Base-by-base conservation (phyloP, 805 yeast genomes). In the Ascoidea rubescens region DNA sequence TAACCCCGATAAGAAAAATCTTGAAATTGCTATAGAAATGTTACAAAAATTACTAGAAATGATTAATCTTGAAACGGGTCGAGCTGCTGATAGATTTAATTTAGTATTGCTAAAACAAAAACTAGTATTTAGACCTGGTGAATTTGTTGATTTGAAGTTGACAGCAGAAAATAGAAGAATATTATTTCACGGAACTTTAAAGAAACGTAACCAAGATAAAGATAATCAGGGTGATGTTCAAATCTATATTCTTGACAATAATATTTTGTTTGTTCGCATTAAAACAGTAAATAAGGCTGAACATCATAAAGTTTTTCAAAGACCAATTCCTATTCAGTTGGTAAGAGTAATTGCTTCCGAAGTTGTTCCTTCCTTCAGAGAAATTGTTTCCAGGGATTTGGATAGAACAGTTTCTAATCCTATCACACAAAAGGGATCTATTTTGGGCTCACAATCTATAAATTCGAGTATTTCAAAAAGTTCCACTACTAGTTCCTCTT, bases 271-370 rank as follows among this genome's bases (percentile, higher is more conserved):
- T 64, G 90, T 88, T 21, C 83, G 91, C 61, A 84, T 84, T 51
- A 95, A 91, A 65, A 73, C 84, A 14, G 88, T 86, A 51, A 90
- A 87, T 64, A 89, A 89, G 67, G 78, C 96, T 61, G 97, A 91
- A 61, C 95, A 87, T 56, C 84, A 85, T 60, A 84, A 89, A 60
- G 98, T 91, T 12, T 87, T 84, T 65, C 93, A 91, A 61, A 77
- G 90, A 60, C 96, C 96, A 4, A 82, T 87, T 37, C 93, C 90
- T 44, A 69, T 88, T 46, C 93, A 90, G 12, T 70, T 88, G 51
- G 67, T 88, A 55, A 85, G 79, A 63, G 78, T 80, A 7, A 79
- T 91, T 42, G 78, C 90, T 51, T 80, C 84, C 3, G 95, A 85
- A 61, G 96, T 88, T 55, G 73, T 80, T 57, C 89, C 93, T 12